Base-by-base conservation (phyloP, 495 filamentous ascomycete genomes). In the Penicillium egyptiacum region DNA sequence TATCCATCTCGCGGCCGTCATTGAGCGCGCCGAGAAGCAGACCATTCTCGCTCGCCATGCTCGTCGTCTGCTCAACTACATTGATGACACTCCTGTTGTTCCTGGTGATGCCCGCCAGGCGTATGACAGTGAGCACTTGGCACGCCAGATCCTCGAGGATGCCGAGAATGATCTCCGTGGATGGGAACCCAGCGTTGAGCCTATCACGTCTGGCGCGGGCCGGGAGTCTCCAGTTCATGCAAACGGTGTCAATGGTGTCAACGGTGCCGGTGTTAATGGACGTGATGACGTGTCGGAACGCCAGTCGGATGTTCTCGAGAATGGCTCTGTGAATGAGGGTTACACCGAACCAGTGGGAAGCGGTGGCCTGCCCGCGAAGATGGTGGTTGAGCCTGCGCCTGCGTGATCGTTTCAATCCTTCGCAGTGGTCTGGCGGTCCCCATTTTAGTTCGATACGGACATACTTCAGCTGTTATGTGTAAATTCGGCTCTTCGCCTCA, bases 21-120 rank as follows among this genome's bases (percentile, higher is more conserved):
- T 98, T 62, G 94, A 98, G 76, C 89, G 93, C 42, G 91, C 91
- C 11, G 94, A 98, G 74, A 98, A 98, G 78, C 93, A 97, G 72
- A 88, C 88, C 58, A 88, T 98, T 54, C 84, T 98, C 20, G 95
- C 95, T 30, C 86, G 86, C 43, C 92, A 98, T 64, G 91, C 90
- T 14, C 87, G 90, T 33, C 85, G 91, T 28, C 80, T 98, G 44
- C 75, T 98, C 19, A 85, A 90, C 55, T 85, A 91, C 48, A 81
- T 98, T n/a, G 94, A 98, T 67, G 93, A 96, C 70, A 87, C 86
- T 0, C 89, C 94, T 3, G 84, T 96, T 17, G 87, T 96, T 2
- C 94, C 94, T 2, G 94, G 94, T 33, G 90, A 97, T 68, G 64
- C 80, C 3, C 83, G 86, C 39, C 78, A 79, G 11, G 74, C 79